Evolutionary conservation across 768 basidiomycete genomes (phyloP), one percentile per base, ranked within the genome.

Genomic region (Lentinula boryana): DNA sequence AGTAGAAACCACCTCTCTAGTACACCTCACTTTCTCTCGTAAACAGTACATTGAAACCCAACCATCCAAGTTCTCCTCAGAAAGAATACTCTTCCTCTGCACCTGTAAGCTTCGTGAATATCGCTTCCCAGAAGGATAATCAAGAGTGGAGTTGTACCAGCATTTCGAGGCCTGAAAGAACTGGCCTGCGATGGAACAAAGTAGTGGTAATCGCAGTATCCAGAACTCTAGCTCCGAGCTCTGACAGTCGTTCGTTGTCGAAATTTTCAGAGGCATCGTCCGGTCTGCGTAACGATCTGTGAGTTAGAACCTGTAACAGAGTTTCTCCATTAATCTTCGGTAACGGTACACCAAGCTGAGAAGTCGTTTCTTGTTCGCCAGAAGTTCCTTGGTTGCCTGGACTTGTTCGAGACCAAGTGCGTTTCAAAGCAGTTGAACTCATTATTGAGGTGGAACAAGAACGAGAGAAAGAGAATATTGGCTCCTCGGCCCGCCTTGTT

Each of bases 251-350:
- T 68, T 84, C 84, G 64, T 84, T 85, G 69, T 87, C 84, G 63
- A 77, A 80, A 31, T 74, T 73, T 36, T 75, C 76, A 63, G 67
- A 74, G 64, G 40, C 18, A 5, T 58, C 46, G 38, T 53, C 52
- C n/a, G 9, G 16, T 44, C 69, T 78, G 55, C 83, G 78, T 54
- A 91, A 76, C 18, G 87, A 87, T 65, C 72, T 78, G 68, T 91
- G 89, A 12, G 87, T 89, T 66, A 82, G 89, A 56, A 89, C 84
- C 65, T 87, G 82, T 56, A 91, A 79, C 64, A 85, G 74, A 40
- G 84, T 73, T 55, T 86, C 82, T 60, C 76, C 75, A 60, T 62
- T 66, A 53, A 83, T 74, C 68, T 75, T 77, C 49, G 84, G 88
- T 62, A 83, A 68, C 23, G 74, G 58, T 15, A 82, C 56, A 73